phyloP scores from a whole-genome alignment of 2,329 filamentous ascomycete species.

The Huntiella omanensis region DNA sequence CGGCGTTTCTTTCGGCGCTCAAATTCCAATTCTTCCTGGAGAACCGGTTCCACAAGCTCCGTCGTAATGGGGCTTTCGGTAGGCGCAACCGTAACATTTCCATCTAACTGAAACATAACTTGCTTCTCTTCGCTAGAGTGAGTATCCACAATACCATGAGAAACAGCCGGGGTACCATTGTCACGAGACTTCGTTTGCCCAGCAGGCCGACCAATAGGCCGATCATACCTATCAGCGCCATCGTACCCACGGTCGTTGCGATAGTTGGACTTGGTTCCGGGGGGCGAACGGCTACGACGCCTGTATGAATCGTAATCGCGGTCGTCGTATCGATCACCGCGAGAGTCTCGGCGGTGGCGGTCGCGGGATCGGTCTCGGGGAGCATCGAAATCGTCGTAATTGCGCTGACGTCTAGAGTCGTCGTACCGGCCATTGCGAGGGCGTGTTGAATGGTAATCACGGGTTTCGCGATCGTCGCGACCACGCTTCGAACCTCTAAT shows the following conservation, averaged over 20 bases:
- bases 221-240: slow-evolving; percentile 17
- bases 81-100: slow-evolving; percentile 8
- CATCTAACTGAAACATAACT: slow-evolving; percentile 7
- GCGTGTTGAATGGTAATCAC: slow-evolving; percentile 31
- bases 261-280: slow-evolving; percentile 16
- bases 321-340: slow-evolving; percentile 28
- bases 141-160: slow-evolving; percentile 27
- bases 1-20: slow-evolving; percentile 69
- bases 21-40: slow-evolving; percentile 68
- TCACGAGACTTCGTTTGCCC: slow-evolving; percentile 27
- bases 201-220: slow-evolving; percentile 14
- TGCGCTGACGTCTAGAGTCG: slow-evolving; percentile 41
- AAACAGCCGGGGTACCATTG: slow-evolving; percentile 3
- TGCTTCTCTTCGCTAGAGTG: slow-evolving; percentile 31
- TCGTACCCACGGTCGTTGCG: slow-evolving; percentile 12
- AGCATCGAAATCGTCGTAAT: slow-evolving; percentile 40
- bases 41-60: slow-evolving; percentile 26
- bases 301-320: slow-evolving; percentile 16
- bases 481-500: slow-evolving; percentile 36
- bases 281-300: slow-evolving; percentile 30
- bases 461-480: slow-evolving; percentile 40
- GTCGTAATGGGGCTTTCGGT: not conserved
- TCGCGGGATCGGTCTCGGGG: not conserved
- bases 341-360: slow-evolving; percentile 28
- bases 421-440: slow-evolving; percentile 26